phyloP scores from a whole-genome alignment of 192 early-diverging fungal species.

The Gamsiella multidivaricata region DNA sequence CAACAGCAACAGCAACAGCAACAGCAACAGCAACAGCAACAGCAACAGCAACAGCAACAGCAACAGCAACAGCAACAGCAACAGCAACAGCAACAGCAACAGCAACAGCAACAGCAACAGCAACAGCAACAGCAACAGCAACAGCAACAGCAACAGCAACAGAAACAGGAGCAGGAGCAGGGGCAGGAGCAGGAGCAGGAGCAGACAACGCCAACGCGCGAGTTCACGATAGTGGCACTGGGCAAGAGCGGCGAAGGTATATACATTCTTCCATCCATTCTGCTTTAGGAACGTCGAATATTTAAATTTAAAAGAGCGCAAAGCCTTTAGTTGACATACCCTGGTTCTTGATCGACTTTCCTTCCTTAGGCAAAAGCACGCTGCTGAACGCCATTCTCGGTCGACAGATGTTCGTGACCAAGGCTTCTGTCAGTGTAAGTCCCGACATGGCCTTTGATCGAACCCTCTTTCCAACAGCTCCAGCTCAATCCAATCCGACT shows the following conservation, averaged over 20 bases:
- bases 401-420: conserved; percentile 50
- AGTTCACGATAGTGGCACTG: conserved; percentile 47
- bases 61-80: conserved; percentile 18
- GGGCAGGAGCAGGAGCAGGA: neutral
- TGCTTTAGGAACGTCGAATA: too few species aligned
- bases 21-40: conserved; percentile 3
- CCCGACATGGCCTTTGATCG: too few species aligned
- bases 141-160: conserved; percentile 2
- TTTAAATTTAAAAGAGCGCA: too few species aligned
- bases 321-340: too few species aligned
- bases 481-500: neutral
- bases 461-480: neutral
- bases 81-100: conserved; percentile 11
- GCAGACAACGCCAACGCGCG: neutral
- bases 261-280: too few species aligned
- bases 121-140: conserved; percentile 10
- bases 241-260: conserved; percentile 55
- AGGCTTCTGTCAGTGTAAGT: conserved; percentile 55
- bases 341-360: neutral
- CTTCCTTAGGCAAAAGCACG: conserved; percentile 62
- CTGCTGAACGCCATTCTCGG: conserved; percentile 60
- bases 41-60: conserved; percentile 22
- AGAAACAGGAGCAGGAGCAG: conserved; percentile 6
- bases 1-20: conserved; percentile 11
- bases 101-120: conserved; percentile 14